phyloP scores from a whole-genome alignment of 176 grass and related monocot genomes.

The Cymbopogon citratus region DNA sequence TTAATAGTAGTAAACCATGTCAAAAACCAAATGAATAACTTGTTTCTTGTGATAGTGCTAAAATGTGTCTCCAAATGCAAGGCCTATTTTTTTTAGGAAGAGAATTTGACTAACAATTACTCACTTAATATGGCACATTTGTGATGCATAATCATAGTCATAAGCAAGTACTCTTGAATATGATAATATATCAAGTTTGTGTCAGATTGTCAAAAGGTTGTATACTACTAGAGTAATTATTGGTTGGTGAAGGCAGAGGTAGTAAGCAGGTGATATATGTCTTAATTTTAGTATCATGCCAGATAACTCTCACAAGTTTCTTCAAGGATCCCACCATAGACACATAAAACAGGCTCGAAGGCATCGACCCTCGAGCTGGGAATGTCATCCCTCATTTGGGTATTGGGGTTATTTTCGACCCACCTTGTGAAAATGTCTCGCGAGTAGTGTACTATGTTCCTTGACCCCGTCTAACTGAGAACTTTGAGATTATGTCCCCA shows the following conservation, averaged over 20 bases:
- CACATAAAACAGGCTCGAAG: neutral
- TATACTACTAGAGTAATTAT: neutral
- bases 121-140: neutral
- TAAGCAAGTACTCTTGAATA: neutral
- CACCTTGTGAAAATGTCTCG: neutral
- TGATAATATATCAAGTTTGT: neutral
- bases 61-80: neutral
- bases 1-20: neutral
- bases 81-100: neutral
- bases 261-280: neutral
- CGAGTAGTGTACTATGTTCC: neutral
- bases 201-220: neutral
- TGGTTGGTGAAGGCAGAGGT: neutral
- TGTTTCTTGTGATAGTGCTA: neutral
- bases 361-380: neutral
- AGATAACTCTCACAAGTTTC: neutral
- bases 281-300: neutral
- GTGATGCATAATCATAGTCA: neutral
- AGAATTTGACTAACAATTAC: neutral
- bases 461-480: neutral
- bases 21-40: neutral
- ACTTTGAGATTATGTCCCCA: neutral
- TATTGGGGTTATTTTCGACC: neutral
- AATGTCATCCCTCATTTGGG: neutral
- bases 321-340: neutral